Evolutionary conservation across 371 early-diverging fungal species (phyloP), one percentile per base, ranked within the genome.

Genomic region (Mucor velutinosus): DNA sequence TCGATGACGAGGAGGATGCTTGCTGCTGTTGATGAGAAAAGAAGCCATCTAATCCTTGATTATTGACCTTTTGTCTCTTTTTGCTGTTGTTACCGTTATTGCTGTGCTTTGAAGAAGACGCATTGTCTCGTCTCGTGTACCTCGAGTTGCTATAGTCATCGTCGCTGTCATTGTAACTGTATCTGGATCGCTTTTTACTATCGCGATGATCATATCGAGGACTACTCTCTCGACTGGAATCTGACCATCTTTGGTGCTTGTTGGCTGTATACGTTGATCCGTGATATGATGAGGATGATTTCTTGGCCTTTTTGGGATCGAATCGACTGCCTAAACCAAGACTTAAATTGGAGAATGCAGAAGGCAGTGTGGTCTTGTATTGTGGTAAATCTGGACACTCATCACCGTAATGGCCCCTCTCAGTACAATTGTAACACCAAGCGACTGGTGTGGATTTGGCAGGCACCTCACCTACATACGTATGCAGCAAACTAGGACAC

Each of bases 351-450:
- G 65, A 68, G 21, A 72, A 72, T 21, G 25, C 62, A 15, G 73
- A 65, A 8, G 73, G 63, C 1, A 67, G 23, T 0, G 43, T 49
- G 0, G n/a, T 43, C 8, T 57, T 25, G 23, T 60, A 49, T 11
- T 41, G 32, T 5, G 70, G 60, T 4, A 64, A 27, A 17, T n/a
- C 32, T n/a, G 66, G 66, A 23, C 70, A 70, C 10, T 70, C 75
- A 47, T 71, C 75, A 19, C 75, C 71, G 68, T 65, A 74, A 55
- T 74, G 75, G 0, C 68, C 71, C 12, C 23, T 65, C 2, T 27
- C 25, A 30, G 58, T 45, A 60, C 75, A 74, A 12, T 49, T 41
- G 62, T 68, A 70, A 19, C 75, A 74, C 32, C 62, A 74, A 1
- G 60, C 32, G 32, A 4, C 7, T 1, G 58, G 49, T 4, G 14